Evolutionary conservation across 768 basidiomycete species (phyloP), one percentile per base, ranked within the genome.

Genomic region (Clitopilus hobsonii): DNA sequence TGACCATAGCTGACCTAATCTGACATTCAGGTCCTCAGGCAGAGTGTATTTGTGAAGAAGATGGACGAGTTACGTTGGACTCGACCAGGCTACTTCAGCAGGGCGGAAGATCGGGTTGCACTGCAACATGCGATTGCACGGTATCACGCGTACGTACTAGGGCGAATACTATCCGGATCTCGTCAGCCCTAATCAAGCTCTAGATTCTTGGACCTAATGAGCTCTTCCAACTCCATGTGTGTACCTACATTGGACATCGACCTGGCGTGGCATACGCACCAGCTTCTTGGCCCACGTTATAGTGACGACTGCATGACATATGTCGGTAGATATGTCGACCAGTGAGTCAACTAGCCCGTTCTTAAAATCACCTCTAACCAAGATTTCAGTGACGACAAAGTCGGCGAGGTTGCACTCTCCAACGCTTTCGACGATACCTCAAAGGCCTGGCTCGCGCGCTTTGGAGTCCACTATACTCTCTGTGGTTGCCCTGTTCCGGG

Each of bases 211-310:
- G 79, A 82, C 53, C 63, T 84, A 27, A 72, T 78, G 63, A 63
- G 74, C n/a, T 66, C 69, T 0, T 67, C 65, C 0, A 71, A 74
- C 1, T 55, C 67, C 0, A 70, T 78, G 60, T 67, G 73, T 32
- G 79, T 80, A 4, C 80, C 82, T 5, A 84, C 82, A 5, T 63
- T 86, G 23, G 84, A 86, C 58, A 84, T 87, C 38, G 85, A 86
- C 58, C 67, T 88, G 14, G 78, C 76, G 10, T 86, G 85, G 84
- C 86, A 88, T 59, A 82, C 82, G 0, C 83, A 87, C 54, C 84
- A 85, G 57, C 73, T 86, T 6, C 68, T 74, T 61, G 69, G 71
- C 0, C 56, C 41, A 3, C 64, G 70, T 36, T 86, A 86, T 57
- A 56, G 61, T 3, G 47, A 54, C 2, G 78, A 81, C 54, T 79